Percentiles rank a stretch among this genome's conserved stretches.
Evolutionary conservation across 495 filamentous ascomycete genomes (phyloP).

Genomic region (Podospora didyma): DNA sequence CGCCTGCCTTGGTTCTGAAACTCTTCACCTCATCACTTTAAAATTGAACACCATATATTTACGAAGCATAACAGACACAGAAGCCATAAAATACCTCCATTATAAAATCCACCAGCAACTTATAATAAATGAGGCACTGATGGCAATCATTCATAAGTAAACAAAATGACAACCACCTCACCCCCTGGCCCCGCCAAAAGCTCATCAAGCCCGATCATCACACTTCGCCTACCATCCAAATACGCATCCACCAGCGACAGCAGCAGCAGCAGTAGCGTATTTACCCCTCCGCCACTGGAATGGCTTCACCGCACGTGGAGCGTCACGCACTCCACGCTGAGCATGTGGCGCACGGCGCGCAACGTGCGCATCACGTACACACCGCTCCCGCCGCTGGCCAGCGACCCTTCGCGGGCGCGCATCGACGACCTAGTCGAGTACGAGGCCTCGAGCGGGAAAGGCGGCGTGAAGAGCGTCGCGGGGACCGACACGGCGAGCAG

Average conservation of each 20-base stretch:
- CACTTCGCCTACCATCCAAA: conserved; percentile 43
- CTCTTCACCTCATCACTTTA: too few species aligned
- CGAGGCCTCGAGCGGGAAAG: conserved; percentile 46
- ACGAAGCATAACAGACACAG: too few species aligned
- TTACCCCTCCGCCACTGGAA: conserved; percentile 48
- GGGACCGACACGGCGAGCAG: conserved; percentile 58
- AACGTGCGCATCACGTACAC: conserved; percentile 75
- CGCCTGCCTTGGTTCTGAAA: too few species aligned
- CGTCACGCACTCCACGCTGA: conserved; percentile 71
- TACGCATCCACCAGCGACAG: conserved; percentile 24
- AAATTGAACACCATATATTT: too few species aligned
- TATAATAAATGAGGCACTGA: too few species aligned
- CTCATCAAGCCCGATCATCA: conserved; percentile 14
- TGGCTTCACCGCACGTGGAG: conserved; percentile 69
- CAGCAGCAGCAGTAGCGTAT: conserved; percentile 20
- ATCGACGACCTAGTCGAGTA: conserved; percentile 68
- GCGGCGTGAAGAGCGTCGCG: conserved; percentile 49
- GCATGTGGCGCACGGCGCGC: conserved; percentile 66
- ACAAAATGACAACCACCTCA: conserved; percentile 7
- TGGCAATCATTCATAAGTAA: too few species aligned
- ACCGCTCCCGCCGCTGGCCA: conserved; percentile 31
- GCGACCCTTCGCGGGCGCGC: conserved; percentile 23
- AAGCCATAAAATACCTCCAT: too few species aligned
- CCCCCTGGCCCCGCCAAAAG: background rate
- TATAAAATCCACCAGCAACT: too few species aligned